Conservation (phyloP, 371 early-diverging fungal species). For the Haplosporangium sp. region DNA sequence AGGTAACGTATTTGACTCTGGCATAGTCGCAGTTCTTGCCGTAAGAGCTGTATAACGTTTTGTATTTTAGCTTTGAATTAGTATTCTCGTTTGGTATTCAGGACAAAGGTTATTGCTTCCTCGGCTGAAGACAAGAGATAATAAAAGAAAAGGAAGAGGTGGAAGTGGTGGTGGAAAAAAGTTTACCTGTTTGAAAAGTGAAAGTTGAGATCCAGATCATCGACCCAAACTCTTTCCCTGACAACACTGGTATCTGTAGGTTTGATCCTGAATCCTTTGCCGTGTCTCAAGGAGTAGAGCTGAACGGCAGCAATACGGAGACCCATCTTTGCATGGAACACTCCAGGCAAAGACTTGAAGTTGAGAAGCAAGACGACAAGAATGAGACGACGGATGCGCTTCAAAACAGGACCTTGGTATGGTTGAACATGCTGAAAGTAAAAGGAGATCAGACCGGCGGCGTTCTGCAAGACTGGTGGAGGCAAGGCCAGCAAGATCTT, state of each 20-base stretch:
- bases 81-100: not conserved
- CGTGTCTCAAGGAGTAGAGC: constrained; percentile 44
- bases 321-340: constrained; percentile 55
- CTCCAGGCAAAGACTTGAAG: constrained; percentile 56
- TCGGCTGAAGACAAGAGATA: too few species aligned
- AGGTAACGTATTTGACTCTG: constrained; percentile 54
- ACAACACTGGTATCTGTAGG: constrained; percentile 51
- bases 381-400: constrained; percentile 43
- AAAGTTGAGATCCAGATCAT: constrained; percentile 54
- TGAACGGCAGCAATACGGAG: constrained; percentile 46
- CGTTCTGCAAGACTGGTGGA: constrained; percentile 39
- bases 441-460: constrained; percentile 53
- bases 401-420: constrained; percentile 40
- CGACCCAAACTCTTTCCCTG: constrained; percentile 54
- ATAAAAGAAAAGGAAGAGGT: too few species aligned
- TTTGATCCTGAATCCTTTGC: constrained; percentile 42
- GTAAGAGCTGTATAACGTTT: constrained; percentile 30
- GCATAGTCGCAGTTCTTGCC: constrained; percentile 56
- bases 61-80: not conserved
- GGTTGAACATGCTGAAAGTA: constrained; percentile 53
- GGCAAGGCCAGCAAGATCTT: constrained; percentile 45
- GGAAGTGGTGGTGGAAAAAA: too few species aligned
- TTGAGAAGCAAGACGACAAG: constrained; percentile 45
- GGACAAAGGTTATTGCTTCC: too few species aligned
- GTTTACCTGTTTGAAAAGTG: constrained; percentile 56